phyloP scores from a whole-genome alignment of 345 rosid species.

The Heritiera fomes region DNA sequence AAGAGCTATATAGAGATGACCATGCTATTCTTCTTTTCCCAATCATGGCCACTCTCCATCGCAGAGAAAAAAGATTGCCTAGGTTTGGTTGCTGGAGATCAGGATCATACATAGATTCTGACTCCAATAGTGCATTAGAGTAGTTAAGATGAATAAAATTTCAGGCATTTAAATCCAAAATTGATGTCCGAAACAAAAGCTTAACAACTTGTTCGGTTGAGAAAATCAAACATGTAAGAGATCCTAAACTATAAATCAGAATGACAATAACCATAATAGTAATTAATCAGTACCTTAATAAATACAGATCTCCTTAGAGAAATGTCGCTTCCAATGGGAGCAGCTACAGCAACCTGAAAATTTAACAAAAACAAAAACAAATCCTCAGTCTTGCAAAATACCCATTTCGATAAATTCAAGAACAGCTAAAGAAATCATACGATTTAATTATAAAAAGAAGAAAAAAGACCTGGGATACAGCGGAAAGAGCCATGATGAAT shows the following conservation, averaged over 20 bases:
- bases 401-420: neutral
- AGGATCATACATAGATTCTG: neutral
- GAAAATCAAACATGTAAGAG: neutral
- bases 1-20: neutral
- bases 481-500: constrained; percentile 47
- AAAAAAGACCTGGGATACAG: constrained; percentile 43
- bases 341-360: constrained; percentile 48
- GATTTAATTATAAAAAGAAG: neutral
- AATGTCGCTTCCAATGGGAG: constrained; percentile 43
- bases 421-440: neutral
- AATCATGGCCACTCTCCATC: neutral
- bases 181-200: neutral
- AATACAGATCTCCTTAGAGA: constrained; percentile 40
- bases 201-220: neutral
- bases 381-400: neutral
- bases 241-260: neutral
- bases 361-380: neutral
- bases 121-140: neutral
- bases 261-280: neutral
- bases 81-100: neutral
- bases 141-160: neutral
- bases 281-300: constrained; percentile 37
- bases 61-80: neutral
- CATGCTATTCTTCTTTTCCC: neutral
- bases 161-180: neutral